Base-by-base conservation (phyloP, 1,284 basidiomycete genomes). In the Golubevia sp. region DNA sequence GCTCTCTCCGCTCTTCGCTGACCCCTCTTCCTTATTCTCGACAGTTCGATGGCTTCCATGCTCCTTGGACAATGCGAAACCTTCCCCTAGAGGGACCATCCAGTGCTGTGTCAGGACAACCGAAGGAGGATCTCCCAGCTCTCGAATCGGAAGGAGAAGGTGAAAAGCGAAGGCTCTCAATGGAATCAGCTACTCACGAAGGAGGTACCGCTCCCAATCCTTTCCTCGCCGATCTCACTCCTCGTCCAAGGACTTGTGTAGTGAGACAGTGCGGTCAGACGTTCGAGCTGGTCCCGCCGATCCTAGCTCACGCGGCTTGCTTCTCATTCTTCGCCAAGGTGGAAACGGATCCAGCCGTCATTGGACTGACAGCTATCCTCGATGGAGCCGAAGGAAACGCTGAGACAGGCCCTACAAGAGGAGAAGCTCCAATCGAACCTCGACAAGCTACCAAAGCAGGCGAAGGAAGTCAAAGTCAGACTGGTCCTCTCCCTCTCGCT, bases 31-130 rank as follows among this genome's bases (percentile, higher is more conserved):
- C 6, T 18, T 67, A 2, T 27, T 30, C 48, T 49, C n/a, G 77
- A 77, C 74, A 85, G 71, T 88, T 87, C 69, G 86, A 87, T 58
- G 74, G 86, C 3, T 87, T 82, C 70, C 84, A 85, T 66, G 86
- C 85, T 0, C 87, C 87, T 0, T 88, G 87, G 86, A 86, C 85
- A 1, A 71, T 85, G 49, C 79, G 74, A n/a, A 61, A 79, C 20
- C 76, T 86, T 0, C 86, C 86, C 0, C 23, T 48, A 3, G 38
- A 24, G 11, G 5, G 56, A 26, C 18, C 8, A 13, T 21, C 34
- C n/a, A 50, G 61, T 23, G 5, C 15, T 59, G 24, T 49, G 18
- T 21, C 2, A 6, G 20, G 27, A n/a, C 23, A 53, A n/a, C 23
- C 23, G 7, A 26, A n/a, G n/a, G n/a, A n/a, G n/a, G n/a, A n/a